These are phyloP conservation scores for Cyclotella kingstonii DNA, from an alignment of 108 stramenopile genomes.

Conservation along the genomic window DNA sequence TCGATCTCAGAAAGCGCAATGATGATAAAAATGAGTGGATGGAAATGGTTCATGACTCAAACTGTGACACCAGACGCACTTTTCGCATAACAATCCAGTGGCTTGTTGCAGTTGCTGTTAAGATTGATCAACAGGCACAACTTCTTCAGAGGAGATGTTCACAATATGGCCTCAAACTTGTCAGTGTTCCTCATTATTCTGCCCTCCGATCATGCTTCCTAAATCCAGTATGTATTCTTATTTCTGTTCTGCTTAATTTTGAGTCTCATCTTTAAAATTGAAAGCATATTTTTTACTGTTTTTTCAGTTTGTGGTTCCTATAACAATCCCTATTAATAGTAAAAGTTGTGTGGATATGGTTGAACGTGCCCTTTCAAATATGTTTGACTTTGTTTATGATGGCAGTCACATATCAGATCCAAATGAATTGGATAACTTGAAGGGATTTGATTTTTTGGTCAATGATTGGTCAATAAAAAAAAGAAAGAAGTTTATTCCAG, in stretches of 20 bases:
- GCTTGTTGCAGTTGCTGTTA: conserved; percentile 81
- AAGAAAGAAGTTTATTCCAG: conserved; percentile 42
- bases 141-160: conserved; percentile 71
- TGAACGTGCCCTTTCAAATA: conserved; percentile 40
- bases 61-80: conserved; percentile 69
- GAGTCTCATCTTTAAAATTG: conserved; percentile 1
- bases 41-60: conserved; percentile 66
- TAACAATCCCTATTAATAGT: conserved; percentile 47
- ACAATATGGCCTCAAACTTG: conserved; percentile 75
- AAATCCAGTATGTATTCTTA: conserved; percentile 48
- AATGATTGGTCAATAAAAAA: conserved; percentile 44
- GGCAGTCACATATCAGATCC: conserved; percentile 68
- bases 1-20: conserved; percentile 57
- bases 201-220: conserved; percentile 59
- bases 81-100: conserved; percentile 86
- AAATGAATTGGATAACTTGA: conserved; percentile 51
- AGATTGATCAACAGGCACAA: conserved; percentile 84
- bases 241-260: background rate
- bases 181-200: conserved; percentile 62
- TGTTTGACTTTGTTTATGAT: conserved; percentile 78
- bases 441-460: conserved; percentile 63
- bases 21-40: conserved; percentile 85
- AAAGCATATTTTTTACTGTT: conserved; percentile 2
- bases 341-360: conserved; percentile 43
- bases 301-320: conserved; percentile 58